Evolutionary conservation across 345 rosid species (phyloP).

Genomic region (Syzygium jambos): DNA sequence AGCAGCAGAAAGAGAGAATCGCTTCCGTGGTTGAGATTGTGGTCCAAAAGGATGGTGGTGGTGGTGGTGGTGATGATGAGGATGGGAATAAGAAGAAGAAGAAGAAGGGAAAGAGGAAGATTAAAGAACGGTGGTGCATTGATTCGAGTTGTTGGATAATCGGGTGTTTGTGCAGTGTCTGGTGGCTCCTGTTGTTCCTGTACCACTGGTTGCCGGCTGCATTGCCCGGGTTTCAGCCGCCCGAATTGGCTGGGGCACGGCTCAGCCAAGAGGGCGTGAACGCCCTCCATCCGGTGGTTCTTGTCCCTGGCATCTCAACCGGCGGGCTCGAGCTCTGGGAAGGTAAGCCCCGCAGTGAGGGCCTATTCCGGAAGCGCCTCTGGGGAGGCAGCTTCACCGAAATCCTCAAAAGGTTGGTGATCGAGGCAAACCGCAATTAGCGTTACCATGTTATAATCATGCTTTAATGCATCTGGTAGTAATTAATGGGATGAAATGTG

Average conservation of each 20-base stretch:
- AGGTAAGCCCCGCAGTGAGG: slow-evolving; percentile 64
- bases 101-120: slow-evolving; percentile 8
- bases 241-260: slow-evolving; percentile 47
- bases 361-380: slow-evolving; percentile 64
- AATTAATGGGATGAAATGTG: background rate
- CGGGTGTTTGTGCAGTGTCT: slow-evolving; percentile 49
- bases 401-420: slow-evolving; percentile 40
- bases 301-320: slow-evolving; percentile 72
- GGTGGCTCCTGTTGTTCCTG: slow-evolving; percentile 58
- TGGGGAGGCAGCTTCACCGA: slow-evolving; percentile 73
- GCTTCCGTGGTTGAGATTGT: slow-evolving; percentile 4
- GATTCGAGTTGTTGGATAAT: slow-evolving; percentile 54
- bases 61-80: background rate
- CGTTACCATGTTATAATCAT: background rate
- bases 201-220: slow-evolving; percentile 41
- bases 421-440: background rate
- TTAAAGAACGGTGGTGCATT: slow-evolving; percentile 35
- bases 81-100: background rate
- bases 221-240: slow-evolving; percentile 38
- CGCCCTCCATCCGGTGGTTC: slow-evolving; percentile 61
- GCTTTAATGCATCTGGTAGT: background rate
- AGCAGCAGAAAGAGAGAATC: background rate
- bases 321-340: slow-evolving; percentile 81
- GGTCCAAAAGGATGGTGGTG: slow-evolving; percentile 8
- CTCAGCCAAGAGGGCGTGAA: slow-evolving; percentile 47